These are phyloP conservation scores for Backusella liffmaniae DNA, from an alignment of 192 early-diverging fungal species.

Conservation along the genomic window DNA sequence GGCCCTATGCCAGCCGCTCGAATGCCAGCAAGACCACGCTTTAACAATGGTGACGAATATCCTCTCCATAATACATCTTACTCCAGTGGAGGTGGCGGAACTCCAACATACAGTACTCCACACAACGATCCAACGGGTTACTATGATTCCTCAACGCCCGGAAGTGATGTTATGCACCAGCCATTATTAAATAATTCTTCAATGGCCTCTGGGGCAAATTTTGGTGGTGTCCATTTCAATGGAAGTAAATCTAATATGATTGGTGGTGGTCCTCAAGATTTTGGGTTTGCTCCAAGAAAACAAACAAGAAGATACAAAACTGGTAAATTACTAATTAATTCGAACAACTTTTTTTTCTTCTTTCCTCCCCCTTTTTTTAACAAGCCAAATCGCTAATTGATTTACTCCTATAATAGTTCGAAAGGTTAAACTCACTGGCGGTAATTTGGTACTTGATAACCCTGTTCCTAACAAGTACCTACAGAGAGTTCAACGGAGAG, in stretches of 20 bases:
- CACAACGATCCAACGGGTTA: conserved; percentile 8
- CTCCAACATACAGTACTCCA: not conserved
- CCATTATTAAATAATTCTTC: conserved; percentile 10
- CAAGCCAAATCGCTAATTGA: conserved; percentile 1
- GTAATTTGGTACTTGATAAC: conserved; percentile 69
- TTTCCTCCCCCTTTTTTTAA: not conserved
- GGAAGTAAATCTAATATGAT: conserved; percentile 8
- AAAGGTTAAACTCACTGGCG: conserved; percentile 65
- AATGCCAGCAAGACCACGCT: conserved; percentile 11
- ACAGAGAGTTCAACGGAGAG: conserved; percentile 44
- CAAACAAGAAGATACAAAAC: conserved; percentile 49
- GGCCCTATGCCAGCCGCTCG: not conserved
- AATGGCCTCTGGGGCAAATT: not conserved
- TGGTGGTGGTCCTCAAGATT: conserved; percentile 10
- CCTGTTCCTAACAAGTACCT: conserved; percentile 63
- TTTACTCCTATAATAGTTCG: conserved; percentile 11
- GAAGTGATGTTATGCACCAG: conserved; percentile 1
- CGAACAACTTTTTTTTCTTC: not conserved
- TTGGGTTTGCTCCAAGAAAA: conserved; percentile 28
- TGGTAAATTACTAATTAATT: conserved; percentile 24
- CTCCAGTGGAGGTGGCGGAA: not conserved
- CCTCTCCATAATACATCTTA: conserved; percentile 10
- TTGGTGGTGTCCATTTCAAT: not conserved
- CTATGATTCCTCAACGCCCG: conserved; percentile 7
- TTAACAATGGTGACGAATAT: conserved; percentile 11